A percentile compares a stretch with the other conserved stretches of the same genome.
phyloP scores from a whole-genome alignment of 2,329 filamentous ascomycete genomes.

The Zalaria obscura region DNA sequence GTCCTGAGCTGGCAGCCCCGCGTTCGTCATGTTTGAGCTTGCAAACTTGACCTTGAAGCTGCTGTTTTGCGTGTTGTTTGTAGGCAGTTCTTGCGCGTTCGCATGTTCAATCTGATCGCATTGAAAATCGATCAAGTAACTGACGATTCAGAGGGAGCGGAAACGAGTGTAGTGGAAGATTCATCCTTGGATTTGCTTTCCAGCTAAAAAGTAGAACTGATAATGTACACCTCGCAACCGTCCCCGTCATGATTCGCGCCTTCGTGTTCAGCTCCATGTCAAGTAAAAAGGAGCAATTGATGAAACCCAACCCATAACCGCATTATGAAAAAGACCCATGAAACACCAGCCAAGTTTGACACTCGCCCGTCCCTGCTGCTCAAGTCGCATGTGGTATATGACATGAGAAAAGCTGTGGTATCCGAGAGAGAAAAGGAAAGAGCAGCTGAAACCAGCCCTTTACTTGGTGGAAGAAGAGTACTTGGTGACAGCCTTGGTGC shows the following conservation, averaged over 20 bases:
- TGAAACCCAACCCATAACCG: constrained; percentile 34
- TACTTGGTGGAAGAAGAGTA: constrained; percentile 99
- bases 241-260: not conserved
- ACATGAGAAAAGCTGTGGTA: constrained; percentile 3
- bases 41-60: too few species aligned
- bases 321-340: constrained; percentile 32
- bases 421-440: constrained; percentile 8
- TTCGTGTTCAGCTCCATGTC: constrained; percentile 14
- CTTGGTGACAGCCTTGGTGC: constrained; percentile 99
- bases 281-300: constrained; percentile 12
- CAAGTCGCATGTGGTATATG: not conserved
- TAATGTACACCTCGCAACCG: not conserved
- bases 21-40: too few species aligned
- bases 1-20: too few species aligned
- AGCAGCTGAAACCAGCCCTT: constrained; percentile 25
- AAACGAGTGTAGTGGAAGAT: not conserved
- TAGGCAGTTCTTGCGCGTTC: not conserved
- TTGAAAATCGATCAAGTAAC: not conserved
- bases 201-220: not conserved
- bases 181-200: not conserved
- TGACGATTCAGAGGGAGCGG: not conserved
- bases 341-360: constrained; percentile 14
- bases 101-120: not conserved
- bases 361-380: constrained; percentile 2
- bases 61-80: too few species aligned